These are phyloP conservation scores for Solanum pennellii DNA, from an alignment of 257 asterid genomes.

Conservation along the genomic window DNA sequence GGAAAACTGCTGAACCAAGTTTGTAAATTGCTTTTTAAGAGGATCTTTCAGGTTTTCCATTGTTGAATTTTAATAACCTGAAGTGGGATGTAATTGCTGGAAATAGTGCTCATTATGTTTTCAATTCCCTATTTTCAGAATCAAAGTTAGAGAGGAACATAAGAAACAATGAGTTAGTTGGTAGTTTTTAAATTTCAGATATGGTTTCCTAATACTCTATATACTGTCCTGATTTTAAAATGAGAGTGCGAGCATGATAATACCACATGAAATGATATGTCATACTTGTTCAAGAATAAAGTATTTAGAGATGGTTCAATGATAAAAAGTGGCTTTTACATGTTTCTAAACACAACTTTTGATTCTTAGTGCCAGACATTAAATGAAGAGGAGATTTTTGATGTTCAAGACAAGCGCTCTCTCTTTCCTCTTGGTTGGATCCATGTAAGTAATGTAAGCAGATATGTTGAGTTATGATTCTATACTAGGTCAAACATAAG, in stretches of 20 bases:
- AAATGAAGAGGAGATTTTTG: conserved; percentile 91
- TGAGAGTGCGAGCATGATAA: background rate
- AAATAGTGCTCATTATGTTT: background rate
- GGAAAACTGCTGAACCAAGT: background rate
- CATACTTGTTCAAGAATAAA: background rate
- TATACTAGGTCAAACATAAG: background rate
- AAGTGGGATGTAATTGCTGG: background rate
- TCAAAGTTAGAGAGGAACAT: background rate
- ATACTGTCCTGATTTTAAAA: background rate
- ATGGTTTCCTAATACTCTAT: background rate
- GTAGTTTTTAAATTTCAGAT: background rate
- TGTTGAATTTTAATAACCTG: background rate
- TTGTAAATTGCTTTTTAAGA: background rate
- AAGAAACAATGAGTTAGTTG: background rate
- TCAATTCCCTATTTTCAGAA: background rate
- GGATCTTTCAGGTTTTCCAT: background rate
- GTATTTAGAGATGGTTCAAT: background rate
- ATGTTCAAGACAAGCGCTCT: conserved; percentile 67
- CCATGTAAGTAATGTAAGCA: conserved; percentile 59
- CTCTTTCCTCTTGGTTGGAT: conserved; percentile 97
- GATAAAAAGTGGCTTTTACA: background rate
- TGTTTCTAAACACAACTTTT: background rate
- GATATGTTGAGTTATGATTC: background rate
- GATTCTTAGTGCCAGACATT: conserved; percentile 72
- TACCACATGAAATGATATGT: background rate